Conservation (phyloP, 2,329 filamentous ascomycete species). For the Hortaea werneckii region DNA sequence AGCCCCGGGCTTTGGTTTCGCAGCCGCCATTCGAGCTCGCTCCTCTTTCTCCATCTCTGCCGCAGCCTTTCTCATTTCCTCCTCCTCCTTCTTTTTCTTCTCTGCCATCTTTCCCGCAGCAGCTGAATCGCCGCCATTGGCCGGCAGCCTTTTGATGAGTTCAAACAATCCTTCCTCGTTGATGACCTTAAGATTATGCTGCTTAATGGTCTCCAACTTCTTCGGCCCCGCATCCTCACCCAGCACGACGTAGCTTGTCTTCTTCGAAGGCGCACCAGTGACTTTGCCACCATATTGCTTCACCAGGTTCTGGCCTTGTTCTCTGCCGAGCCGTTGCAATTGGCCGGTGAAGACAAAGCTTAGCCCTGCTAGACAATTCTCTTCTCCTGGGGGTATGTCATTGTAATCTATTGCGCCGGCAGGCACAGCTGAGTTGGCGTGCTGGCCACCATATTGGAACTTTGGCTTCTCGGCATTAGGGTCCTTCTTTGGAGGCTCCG, state of each 20-base stretch:
- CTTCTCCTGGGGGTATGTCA: slow-evolving; percentile 71
- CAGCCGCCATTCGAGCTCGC: slow-evolving; percentile 28
- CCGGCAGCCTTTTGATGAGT: slow-evolving; percentile 69
- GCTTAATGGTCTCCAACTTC: slow-evolving; percentile 77
- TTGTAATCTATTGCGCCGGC: slow-evolving; percentile 53
- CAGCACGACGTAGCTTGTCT: slow-evolving; percentile 88
- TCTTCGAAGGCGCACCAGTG: slow-evolving; percentile 73
- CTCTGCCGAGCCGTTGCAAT: slow-evolving; percentile 66
- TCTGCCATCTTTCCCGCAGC: slow-evolving; percentile 76
- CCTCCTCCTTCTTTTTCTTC: slow-evolving; percentile 75
- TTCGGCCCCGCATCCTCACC: slow-evolving; percentile 86
- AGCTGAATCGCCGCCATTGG: slow-evolving; percentile 77
- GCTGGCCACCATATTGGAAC: slow-evolving; percentile 62
- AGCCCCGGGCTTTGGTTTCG: slow-evolving; percentile 32
- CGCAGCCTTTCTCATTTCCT: slow-evolving; percentile 69
- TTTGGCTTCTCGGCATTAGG: slow-evolving; percentile 46
- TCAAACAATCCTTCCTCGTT: slow-evolving; percentile 87
- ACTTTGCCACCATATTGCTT: slow-evolving; percentile 94
- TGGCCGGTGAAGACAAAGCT: slow-evolving; percentile 94
- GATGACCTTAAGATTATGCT: slow-evolving; percentile 77
- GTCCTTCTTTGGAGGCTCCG: slow-evolving; percentile 63
- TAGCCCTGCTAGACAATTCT: slow-evolving; percentile 82
- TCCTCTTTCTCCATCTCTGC: slow-evolving; percentile 81
- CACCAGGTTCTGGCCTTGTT: slow-evolving; percentile 75
- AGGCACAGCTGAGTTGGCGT: slow-evolving; percentile 41